Base-by-base conservation (phyloP, 2,329 filamentous ascomycete species). In the Apiospora kogelbergensis region DNA sequence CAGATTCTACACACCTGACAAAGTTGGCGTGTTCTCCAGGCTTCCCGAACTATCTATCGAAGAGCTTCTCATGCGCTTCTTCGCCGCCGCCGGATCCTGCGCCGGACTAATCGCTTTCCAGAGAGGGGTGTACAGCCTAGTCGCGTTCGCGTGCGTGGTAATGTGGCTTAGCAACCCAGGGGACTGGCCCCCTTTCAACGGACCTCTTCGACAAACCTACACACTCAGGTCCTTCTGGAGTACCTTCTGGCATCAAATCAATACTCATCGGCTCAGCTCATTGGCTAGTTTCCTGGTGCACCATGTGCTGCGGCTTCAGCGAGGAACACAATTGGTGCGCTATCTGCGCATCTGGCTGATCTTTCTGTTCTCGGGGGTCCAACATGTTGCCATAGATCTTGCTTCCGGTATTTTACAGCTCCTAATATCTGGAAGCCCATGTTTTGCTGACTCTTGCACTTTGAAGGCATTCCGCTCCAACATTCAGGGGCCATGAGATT, bases 181-280 rank as follows among this genome's bases (percentile, higher is more conserved):
- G 2, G 46, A 53, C 13, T 53, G 46, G 46, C 46, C 46, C 24
- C 46, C 46, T 13, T 53, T 53, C 26, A 53, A 53, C 13, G 46
- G 46, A 10, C 46, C 46, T 2, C 2, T 53, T 1, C 6, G 2
- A 5, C 5, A 30, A 20, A 53, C 46, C 1, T 53, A 53, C 20
- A 30, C 13, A 6, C 20, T 53, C 13, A 30, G 24, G 17, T 20
- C 6, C 13, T 53, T 53, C 6, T 30, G 46, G 46, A 30, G 69
- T 44, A 66, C 63, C 2, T 71, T 71, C 63, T 71, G 69, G 69
- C 69, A 71, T 63, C 69, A 71, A 9, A 71, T 57, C 7, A 71
- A 71, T 41, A 68, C 68, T 30, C 69, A 71, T n/a, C 46, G 69
- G 17, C 69, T 71, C 15, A 44, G 26, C 41, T 40, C 42, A 6